A percentile compares a stretch with the other conserved stretches of the same genome.
Evolutionary conservation across 2,329 filamentous ascomycete genomes (phyloP).

Genomic region (Sporothrix brunneoviolacea): DNA sequence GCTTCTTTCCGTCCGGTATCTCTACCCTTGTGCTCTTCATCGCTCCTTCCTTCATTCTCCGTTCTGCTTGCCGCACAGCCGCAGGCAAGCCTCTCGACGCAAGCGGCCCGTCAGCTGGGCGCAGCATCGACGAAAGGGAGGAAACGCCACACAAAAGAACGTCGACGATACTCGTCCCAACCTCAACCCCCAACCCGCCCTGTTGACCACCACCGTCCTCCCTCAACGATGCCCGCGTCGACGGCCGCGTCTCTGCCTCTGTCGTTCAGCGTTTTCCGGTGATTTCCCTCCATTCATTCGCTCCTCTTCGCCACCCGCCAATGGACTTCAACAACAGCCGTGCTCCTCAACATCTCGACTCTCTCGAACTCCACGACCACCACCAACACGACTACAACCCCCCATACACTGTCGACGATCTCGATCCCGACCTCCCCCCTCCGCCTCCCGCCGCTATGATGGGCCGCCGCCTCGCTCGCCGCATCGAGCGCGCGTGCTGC

Average conservation of each 20-base stretch:
- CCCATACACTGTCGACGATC: not conserved
- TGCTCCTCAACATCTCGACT: not conserved
- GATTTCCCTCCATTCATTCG: not conserved
- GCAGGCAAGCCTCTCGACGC: too few species aligned
- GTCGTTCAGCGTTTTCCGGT: constrained; percentile 2
- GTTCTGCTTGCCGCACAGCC: too few species aligned
- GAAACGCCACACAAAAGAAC: too few species aligned
- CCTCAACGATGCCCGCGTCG: constrained; percentile 6
- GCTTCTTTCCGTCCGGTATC: too few species aligned
- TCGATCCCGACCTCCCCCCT: not conserved
- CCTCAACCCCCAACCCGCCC: too few species aligned
- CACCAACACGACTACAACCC: not conserved
- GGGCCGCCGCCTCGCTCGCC: constrained; percentile 58
- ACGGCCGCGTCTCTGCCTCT: constrained; percentile 3
- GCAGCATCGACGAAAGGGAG: too few species aligned
- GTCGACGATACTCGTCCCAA: too few species aligned
- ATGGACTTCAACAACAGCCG: not conserved
- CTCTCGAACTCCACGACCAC: not conserved
- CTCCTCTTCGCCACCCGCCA: not conserved
- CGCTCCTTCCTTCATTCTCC: too few species aligned
- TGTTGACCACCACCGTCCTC: not conserved
- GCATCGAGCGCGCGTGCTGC: constrained; percentile 79
- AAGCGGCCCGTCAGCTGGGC: too few species aligned
- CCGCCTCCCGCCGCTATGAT: constrained; percentile 31
- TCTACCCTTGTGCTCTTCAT: too few species aligned